Evolutionary conservation across 495 filamentous ascomycete genomes (phyloP).

Genomic region (Amniculicola lignicola): DNA sequence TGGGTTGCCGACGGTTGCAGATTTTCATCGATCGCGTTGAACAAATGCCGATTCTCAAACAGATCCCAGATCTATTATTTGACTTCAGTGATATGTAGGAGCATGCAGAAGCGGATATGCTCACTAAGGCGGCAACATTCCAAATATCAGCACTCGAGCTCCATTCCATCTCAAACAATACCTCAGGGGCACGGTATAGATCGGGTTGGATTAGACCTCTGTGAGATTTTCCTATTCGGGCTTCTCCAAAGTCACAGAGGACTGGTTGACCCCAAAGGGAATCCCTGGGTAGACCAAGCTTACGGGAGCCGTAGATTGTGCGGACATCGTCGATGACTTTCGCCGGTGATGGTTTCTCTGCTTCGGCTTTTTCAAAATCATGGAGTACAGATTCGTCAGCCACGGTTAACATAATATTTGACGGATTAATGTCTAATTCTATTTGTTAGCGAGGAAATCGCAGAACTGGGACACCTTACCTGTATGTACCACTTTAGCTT

Average conservation of each 20-base stretch:
- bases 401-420: constrained; percentile 17
- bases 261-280: constrained; percentile 15
- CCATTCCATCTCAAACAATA: constrained; percentile 23
- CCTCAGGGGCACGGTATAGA: constrained; percentile 15
- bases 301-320: constrained; percentile 14
- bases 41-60: constrained; percentile 17
- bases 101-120: not conserved
- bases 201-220: constrained; percentile 20
- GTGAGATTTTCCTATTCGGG: constrained; percentile 15
- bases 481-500: constrained; percentile 23
- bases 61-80: constrained; percentile 11
- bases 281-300: constrained; percentile 14
- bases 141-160: constrained; percentile 16
- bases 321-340: constrained; percentile 18
- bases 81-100: not conserved
- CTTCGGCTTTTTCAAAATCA: constrained; percentile 13
- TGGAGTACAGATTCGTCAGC: constrained; percentile 8
- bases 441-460: constrained; percentile 1
- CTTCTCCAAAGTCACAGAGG: constrained; percentile 29
- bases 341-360: constrained; percentile 7
- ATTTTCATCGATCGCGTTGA: constrained; percentile 14
- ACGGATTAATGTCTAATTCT: constrained; percentile 17
- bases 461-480: constrained; percentile 6
- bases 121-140: constrained; percentile 15
- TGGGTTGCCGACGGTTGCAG: constrained; percentile 21